phyloP scores from a whole-genome alignment of 2,329 filamentous ascomycete species.

The Aspergillus vadensis region DNA sequence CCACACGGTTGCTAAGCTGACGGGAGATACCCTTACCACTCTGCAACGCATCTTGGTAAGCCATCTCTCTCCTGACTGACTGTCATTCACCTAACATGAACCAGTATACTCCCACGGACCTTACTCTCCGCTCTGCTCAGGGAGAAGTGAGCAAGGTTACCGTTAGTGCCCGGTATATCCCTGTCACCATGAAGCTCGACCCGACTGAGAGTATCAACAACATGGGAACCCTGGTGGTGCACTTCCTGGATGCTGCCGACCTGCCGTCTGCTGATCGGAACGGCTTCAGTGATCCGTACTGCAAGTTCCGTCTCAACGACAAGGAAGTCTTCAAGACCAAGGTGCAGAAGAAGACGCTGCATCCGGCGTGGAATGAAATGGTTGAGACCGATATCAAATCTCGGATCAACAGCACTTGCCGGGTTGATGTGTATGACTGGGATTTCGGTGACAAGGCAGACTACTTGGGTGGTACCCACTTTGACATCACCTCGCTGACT shows the following conservation, averaged over 20 bases:
- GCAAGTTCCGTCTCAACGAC: slow-evolving; percentile 88
- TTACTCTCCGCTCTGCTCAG: slow-evolving; percentile 76
- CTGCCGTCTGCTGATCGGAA: slow-evolving; percentile 95
- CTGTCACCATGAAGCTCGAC: slow-evolving; percentile 90
- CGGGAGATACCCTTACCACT: slow-evolving; percentile 81
- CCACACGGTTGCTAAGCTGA: slow-evolving; percentile 76
- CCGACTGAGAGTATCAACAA: slow-evolving; percentile 98
- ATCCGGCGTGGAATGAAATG: slow-evolving; percentile 93
- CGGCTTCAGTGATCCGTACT: slow-evolving; percentile 95
- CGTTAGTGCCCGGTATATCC: slow-evolving; percentile 92
- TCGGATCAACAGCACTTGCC: slow-evolving; percentile 80
- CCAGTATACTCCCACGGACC: slow-evolving; percentile 83
- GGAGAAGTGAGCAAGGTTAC: slow-evolving; percentile 78
- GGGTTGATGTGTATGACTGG: slow-evolving; percentile 86
- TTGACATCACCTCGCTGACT: slow-evolving; percentile 77
- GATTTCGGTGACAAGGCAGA: slow-evolving; percentile 96
- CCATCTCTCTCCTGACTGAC: slow-evolving; percentile 19
- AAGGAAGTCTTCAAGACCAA: slow-evolving; percentile 94
- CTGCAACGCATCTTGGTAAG: slow-evolving; percentile 80
- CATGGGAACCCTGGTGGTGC: slow-evolving; percentile 92
- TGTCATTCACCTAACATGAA: slow-evolving; percentile 10
- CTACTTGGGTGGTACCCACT: slow-evolving; percentile 73
- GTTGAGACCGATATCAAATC: slow-evolving; percentile 85
- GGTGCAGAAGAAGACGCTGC: slow-evolving; percentile 92
- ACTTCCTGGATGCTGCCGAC: slow-evolving; percentile 81